phyloP scores from a whole-genome alignment of 371 early-diverging fungal genomes.

The Rhizopus microsporus region DNA sequence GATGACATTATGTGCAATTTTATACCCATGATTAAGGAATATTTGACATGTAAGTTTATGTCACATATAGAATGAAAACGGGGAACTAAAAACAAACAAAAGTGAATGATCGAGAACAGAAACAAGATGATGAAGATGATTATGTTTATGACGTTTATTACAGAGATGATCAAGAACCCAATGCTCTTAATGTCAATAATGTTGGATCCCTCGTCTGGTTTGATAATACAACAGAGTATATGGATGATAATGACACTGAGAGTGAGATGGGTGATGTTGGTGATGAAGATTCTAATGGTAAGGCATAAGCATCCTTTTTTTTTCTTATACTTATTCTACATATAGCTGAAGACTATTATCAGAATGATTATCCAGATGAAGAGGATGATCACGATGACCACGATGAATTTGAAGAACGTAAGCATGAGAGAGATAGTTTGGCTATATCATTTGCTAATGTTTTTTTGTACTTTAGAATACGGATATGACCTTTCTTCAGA shows the following conservation, averaged over 20 bases:
- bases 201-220: constrained; percentile 61
- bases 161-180: constrained; percentile 39
- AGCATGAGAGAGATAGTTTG: constrained; percentile 16
- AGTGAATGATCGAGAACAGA: constrained; percentile 31
- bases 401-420: constrained; percentile 50
- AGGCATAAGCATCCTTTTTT: neutral
- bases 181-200: constrained; percentile 25
- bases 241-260: constrained; percentile 54
- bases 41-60: constrained; percentile 53
- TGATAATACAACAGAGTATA: constrained; percentile 49
- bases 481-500: constrained; percentile 32
- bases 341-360: constrained; percentile 65
- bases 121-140: constrained; percentile 48
- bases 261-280: constrained; percentile 54
- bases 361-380: constrained; percentile 66
- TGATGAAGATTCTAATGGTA: constrained; percentile 67
- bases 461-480: constrained; percentile 16
- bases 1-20: constrained; percentile 73
- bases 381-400: constrained; percentile 32
- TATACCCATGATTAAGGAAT: constrained; percentile 75
- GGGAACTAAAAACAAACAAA: neutral
- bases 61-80: no score
- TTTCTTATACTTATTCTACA: neutral
- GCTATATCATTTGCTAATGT: neutral
- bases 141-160: constrained; percentile 67